phyloP scores from a whole-genome alignment of 371 early-diverging fungal genomes.

The Mortierella sp. region DNA sequence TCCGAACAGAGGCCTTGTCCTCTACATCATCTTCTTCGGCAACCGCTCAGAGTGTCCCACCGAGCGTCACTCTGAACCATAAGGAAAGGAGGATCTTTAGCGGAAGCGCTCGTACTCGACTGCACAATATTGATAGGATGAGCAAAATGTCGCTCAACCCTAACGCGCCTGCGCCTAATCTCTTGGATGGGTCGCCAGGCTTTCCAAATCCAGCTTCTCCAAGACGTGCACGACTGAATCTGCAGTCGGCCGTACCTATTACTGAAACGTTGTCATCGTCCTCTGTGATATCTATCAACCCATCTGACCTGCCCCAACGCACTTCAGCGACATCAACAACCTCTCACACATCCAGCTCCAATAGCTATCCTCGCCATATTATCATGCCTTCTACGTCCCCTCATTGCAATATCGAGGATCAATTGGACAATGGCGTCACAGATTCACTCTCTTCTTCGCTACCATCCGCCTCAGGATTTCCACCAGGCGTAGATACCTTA shows the following conservation, averaged over 20 bases:
- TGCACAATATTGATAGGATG: slow-evolving; percentile 40
- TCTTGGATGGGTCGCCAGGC: slow-evolving; percentile 5
- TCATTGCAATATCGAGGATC: slow-evolving; percentile 24
- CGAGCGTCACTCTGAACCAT: slow-evolving; percentile 28
- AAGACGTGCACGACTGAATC: slow-evolving; percentile 27
- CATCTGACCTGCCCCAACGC: slow-evolving; percentile 3
- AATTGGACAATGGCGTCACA: background rate
- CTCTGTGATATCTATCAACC: background rate
- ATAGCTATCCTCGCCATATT: slow-evolving; percentile 37
- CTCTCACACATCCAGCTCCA: slow-evolving; percentile 8
- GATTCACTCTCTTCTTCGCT: slow-evolving; percentile 37
- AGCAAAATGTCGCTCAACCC: slow-evolving; percentile 40
- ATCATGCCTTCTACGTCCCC: slow-evolving; percentile 29
- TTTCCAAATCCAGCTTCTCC: slow-evolving; percentile 19
- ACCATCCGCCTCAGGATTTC: slow-evolving; percentile 27
- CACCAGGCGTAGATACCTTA: slow-evolving; percentile 22
- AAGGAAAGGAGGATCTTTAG: slow-evolving; percentile 40
- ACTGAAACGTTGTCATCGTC: slow-evolving; percentile 5
- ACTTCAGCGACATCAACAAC: background rate
- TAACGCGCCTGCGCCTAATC: slow-evolving; percentile 19
- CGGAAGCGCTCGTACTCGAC: slow-evolving; percentile 46
- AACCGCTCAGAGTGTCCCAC: slow-evolving; percentile 23
- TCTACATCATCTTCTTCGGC: slow-evolving; percentile 21
- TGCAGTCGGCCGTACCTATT: slow-evolving; percentile 23
- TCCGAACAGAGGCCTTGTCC: slow-evolving; percentile 22